phyloP scores from a whole-genome alignment of 352 stramenopile genomes.

The Phytopythium ostracodes region DNA sequence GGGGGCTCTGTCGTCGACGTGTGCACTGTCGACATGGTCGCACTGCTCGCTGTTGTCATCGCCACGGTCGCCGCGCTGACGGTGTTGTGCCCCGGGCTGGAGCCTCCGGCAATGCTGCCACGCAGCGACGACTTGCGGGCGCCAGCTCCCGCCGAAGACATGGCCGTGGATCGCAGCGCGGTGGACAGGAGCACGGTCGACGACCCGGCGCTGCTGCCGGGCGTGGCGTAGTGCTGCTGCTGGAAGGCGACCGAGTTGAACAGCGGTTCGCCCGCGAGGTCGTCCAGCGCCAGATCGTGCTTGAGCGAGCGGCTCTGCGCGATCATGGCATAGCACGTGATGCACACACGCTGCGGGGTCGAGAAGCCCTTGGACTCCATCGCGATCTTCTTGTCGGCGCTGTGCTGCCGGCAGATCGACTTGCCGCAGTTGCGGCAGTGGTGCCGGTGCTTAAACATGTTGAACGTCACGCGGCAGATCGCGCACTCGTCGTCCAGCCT shows the following conservation, averaged over 20 bases:
- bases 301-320: conserved; percentile 38
- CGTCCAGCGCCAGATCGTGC: conserved; percentile 30
- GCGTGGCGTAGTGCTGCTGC: conserved; percentile 24
- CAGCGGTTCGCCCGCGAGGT: conserved; percentile 13
- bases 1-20: conserved; percentile 8
- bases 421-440: conserved; percentile 84
- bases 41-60: background rate
- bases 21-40: background rate
- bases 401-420: conserved; percentile 80
- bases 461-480: conserved; percentile 69
- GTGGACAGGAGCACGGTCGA: too few relatives aligned
- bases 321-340: conserved; percentile 73
- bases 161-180: conserved; percentile 9
- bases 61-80: background rate
- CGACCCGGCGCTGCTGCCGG: background rate
- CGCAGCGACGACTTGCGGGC: conserved; percentile 2
- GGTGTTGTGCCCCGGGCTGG: background rate
- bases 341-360: conserved; percentile 72
- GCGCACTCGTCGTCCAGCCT: conserved; percentile 74
- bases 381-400: conserved; percentile 72
- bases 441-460: conserved; percentile 84
- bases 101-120: conserved; percentile 7
- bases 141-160: conserved; percentile 11
- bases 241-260: conserved; percentile 18
- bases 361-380: conserved; percentile 72